These are phyloP conservation scores for Coemansia sp. DNA, from an alignment of 192 early-diverging fungal species.

Conservation along the genomic window DNA sequence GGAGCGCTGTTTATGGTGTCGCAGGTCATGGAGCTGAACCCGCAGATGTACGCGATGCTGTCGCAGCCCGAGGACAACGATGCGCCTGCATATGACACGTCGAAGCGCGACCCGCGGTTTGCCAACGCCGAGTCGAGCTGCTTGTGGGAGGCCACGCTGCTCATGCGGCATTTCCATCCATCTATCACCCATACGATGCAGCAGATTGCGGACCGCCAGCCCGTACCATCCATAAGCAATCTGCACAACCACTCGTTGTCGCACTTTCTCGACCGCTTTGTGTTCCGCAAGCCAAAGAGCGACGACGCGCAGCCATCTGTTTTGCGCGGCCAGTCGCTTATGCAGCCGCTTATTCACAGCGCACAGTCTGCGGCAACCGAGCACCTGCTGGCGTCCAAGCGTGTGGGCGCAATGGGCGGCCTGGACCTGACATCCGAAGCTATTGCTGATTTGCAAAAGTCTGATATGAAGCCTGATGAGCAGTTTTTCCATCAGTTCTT, in stretches of 20 bases:
- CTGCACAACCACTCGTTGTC: constrained; percentile 87
- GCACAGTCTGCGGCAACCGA: constrained; percentile 27
- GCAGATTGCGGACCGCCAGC: constrained; percentile 67
- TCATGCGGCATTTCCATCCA: constrained; percentile 87
- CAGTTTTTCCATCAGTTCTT: constrained; percentile 52
- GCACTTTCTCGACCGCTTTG: constrained; percentile 94
- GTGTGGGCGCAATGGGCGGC: constrained; percentile 61
- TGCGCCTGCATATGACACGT: constrained; percentile 66
- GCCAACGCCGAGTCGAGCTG: constrained; percentile 79
- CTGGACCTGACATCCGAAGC: constrained; percentile 36
- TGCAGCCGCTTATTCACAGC: constrained; percentile 50
- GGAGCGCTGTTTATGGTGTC: constrained; percentile 81
- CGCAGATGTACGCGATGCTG: constrained; percentile 60
- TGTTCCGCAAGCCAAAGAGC: constrained; percentile 92
- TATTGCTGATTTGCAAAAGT: constrained; percentile 38
- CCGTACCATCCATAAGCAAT: constrained; percentile 66
- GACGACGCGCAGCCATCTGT: constrained; percentile 44
- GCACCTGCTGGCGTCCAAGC: constrained; percentile 66
- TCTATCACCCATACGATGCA: constrained; percentile 81
- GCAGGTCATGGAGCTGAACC: constrained; percentile 60
- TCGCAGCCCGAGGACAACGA: constrained; percentile 47
- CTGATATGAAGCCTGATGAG: constrained; percentile 31
- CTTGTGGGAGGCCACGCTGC: constrained; percentile 86
- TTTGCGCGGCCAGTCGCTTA: constrained; percentile 49
- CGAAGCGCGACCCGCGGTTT: constrained; percentile 85